Base-by-base conservation (phyloP, 495 filamentous ascomycete species). In the Hamigera avellanea region DNA sequence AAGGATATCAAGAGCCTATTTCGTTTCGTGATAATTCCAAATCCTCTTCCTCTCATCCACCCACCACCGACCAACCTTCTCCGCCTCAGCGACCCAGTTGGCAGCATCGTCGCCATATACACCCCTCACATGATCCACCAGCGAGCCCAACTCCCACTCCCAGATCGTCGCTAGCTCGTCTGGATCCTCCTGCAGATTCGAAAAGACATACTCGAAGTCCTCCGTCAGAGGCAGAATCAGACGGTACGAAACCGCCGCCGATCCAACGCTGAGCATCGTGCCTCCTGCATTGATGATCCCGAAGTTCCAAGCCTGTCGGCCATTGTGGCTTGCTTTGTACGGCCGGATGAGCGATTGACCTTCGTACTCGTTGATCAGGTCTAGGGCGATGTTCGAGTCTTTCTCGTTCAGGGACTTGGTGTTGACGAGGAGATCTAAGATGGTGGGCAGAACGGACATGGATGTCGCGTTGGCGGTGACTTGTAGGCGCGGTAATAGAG, bases 281-380 rank as follows among this genome's bases (percentile, higher is more conserved):
- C 65, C 64, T 10, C 65, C 65, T 9, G 65, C 56, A 33, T 67
- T 69, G 32, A 69, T 61, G 36, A 69, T 52, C 29, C 53, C 61
- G 41, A 69, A 61, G 28, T 67, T 62, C 52, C 59, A 69, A 23
- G 54, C 53, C 35, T 54, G 47, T 19, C 59, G 54, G 8, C 60
- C 49, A 28, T 57, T 49, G 19, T 57, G 50, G 7, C 43, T 44
- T 18, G 49, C 31, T 26, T 57, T 46, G 30, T 57, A 59, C 0
- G 64, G 61, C 0, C 64, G 57, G 33, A 69, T 58, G 27, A 69
- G 53, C 1, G 62, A 66, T 25, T 69, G 65, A 18, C 62, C 65
- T 46, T 69, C 64, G 39, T 67, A 67, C 30, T 65, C 48, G 12
- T 62, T 56, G 12, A 64, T 51, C 1, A 69, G 40, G 17, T 61